Evolutionary conservation across 805 yeast genomes (phyloP).

Genomic region (Candida wancherniae): DNA sequence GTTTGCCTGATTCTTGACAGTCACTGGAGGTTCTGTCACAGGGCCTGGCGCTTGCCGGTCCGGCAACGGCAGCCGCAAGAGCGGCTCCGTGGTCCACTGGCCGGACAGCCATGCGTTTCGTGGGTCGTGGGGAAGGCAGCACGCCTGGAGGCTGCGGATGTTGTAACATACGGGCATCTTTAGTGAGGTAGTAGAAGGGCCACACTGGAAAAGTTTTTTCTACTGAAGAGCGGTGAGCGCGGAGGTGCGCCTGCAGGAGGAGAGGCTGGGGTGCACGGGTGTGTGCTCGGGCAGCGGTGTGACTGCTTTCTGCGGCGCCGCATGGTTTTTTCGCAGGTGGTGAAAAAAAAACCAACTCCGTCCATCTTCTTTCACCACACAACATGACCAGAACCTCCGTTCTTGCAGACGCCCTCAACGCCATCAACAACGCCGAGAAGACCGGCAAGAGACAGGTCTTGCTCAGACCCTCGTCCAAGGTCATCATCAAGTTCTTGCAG

Average conservation of each 20-base stretch:
- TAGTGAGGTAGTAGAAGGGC: slow-evolving; percentile 12
- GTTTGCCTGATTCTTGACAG: no score
- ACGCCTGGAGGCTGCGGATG: background rate
- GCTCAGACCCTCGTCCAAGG: slow-evolving; percentile 35
- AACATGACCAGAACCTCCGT: slow-evolving; percentile 35
- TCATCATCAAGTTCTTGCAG: slow-evolving; percentile 28
- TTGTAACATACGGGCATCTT: slow-evolving; percentile 42
- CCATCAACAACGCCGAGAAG: slow-evolving; percentile 35
- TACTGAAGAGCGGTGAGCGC: slow-evolving; percentile 5
- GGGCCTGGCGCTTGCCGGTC: no score
- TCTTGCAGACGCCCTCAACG: slow-evolving; percentile 34
- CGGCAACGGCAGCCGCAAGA: no score
- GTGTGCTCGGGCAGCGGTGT: slow-evolving; percentile 4
- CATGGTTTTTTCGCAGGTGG: background rate
- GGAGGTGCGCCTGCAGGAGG: slow-evolving; percentile 7
- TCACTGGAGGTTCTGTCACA: no score
- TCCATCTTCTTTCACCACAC: no score
- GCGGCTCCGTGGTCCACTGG: no score
- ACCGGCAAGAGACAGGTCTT: slow-evolving; percentile 35
- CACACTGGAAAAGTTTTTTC: slow-evolving; percentile 15
- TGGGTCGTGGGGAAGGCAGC: background rate
- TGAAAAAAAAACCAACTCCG: slow-evolving; percentile 12
- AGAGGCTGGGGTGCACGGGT: background rate
- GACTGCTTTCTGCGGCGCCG: slow-evolving; percentile 14
- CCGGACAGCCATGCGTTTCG: no score